Percentiles rank a stretch among this genome's conserved stretches.
phyloP scores from a whole-genome alignment of 352 stramenopile genomes.

The Phytophthora palmivora region DNA sequence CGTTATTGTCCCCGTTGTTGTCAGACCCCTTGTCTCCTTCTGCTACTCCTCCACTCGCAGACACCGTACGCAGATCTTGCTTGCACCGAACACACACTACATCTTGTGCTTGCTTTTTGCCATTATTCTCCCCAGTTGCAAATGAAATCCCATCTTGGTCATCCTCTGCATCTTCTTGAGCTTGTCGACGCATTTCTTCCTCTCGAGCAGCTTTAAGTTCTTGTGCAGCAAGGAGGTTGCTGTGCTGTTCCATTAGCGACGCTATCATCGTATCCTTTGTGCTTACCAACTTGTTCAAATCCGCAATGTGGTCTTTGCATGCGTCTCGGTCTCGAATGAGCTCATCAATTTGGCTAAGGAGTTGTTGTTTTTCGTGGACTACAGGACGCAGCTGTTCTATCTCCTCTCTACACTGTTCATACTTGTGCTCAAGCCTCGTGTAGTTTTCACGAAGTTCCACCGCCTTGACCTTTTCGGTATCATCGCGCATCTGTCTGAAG shows the following conservation, averaged over 20 bases:
- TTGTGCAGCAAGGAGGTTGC: slow-evolving; percentile 68
- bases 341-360: slow-evolving; percentile 51
- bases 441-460: slow-evolving; percentile 88
- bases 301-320: slow-evolving; percentile 51
- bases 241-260: slow-evolving; percentile 78
- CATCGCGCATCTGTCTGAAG: slow-evolving; percentile 93
- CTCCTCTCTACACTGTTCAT: slow-evolving; percentile 61
- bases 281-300: slow-evolving; percentile 46
- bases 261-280: slow-evolving; percentile 76
- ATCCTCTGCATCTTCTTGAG: slow-evolving; percentile 50
- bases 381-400: slow-evolving; percentile 67
- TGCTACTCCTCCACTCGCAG: slow-evolving; percentile 33
- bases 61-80: slow-evolving; percentile 49
- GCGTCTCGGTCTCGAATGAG: slow-evolving; percentile 37
- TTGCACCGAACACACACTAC: slow-evolving; percentile 71
- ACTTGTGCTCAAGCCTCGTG: slow-evolving; percentile 76
- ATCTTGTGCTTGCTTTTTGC: neutral
- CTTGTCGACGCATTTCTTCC: slow-evolving; percentile 50
- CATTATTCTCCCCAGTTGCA: neutral
- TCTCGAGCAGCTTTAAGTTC: slow-evolving; percentile 63
- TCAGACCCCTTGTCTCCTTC: slow-evolving; percentile 17
- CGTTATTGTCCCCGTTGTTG: slow-evolving; percentile 1
- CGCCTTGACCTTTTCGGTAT: slow-evolving; percentile 90
- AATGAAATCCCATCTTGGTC: slow-evolving; percentile 40
- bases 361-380: slow-evolving; percentile 53